A percentile compares a stretch with the other conserved stretches of the same genome.
Evolutionary conservation across 257 asterid genomes (phyloP).

Genomic region (Jasminum sambac): DNA sequence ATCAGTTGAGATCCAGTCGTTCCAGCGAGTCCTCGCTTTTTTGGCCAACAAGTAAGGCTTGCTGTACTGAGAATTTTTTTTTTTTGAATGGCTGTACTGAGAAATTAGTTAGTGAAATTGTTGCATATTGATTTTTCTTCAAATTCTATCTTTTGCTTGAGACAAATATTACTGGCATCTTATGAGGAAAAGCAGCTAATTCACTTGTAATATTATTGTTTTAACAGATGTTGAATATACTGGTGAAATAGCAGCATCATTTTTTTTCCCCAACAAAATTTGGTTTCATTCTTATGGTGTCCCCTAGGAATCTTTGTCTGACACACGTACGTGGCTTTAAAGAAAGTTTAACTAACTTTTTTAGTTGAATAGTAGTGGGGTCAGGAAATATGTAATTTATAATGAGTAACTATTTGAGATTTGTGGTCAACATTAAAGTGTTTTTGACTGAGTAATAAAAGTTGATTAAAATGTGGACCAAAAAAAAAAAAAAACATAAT

Average conservation of each 20-base stretch:
- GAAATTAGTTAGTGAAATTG: conserved; percentile 27
- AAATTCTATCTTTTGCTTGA: conserved; percentile 16
- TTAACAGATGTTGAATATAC: conserved; percentile 25
- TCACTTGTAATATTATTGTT: not conserved
- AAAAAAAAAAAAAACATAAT: too few species aligned
- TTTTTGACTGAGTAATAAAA: too few species aligned
- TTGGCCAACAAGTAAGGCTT: conserved; percentile 16
- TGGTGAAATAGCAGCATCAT: conserved; percentile 10
- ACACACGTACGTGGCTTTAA: too few species aligned
- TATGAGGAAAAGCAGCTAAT: not conserved
- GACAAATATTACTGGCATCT: conserved; percentile 1
- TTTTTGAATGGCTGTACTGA: conserved; percentile 27
- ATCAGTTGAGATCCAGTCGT: conserved; percentile 14
- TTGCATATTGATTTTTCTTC: conserved; percentile 29
- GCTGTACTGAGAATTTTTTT: conserved; percentile 26
- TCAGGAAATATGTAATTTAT: too few species aligned
- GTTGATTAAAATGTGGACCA: not conserved
- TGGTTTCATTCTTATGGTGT: not conserved
- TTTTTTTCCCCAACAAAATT: too few species aligned
- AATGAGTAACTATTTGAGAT: too few species aligned
- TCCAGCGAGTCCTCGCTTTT: conserved; percentile 13
- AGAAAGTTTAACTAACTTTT: too few species aligned
- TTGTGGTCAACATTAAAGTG: too few species aligned
- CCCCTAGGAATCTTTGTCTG: not conserved
- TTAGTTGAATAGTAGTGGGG: too few species aligned